Evolutionary conservation across 2,329 filamentous ascomycete species (phyloP), one percentile per base, ranked within the genome.

Genomic region (Dactylellina haptotyla): DNA sequence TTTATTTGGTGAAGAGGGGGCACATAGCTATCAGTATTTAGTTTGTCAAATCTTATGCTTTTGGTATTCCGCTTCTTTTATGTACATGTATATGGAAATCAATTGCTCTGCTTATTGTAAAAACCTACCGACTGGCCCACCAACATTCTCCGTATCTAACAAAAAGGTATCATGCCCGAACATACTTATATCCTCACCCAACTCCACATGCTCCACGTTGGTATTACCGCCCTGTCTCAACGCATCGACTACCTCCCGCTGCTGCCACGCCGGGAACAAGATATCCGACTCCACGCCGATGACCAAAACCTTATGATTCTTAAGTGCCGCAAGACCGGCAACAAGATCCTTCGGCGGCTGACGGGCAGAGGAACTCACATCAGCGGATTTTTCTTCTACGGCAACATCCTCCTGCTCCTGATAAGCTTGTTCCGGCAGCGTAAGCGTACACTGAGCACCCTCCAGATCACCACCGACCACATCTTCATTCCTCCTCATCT

Each of bases 121-220:
- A 80, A 99, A 99, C 77, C 86, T 86, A 78, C 88, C 88, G 50
- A 99, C 83, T 54, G 89, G 91, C 0, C 92, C 93, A 2, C 95
- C 95, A 54, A 99, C 92, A 77, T 97, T 90, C 82, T 97, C 89
- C 66, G 98, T 82, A 81, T 99, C 95, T 45, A 99, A 83, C 79
- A 99, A 81, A 80, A 99, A 99, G 0, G 94, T 98, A 80, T 99
- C 95, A 79, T 99, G 95, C 0, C 95, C 95, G 80, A 99, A 99
- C 78, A 96, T 82, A 78, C 93, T 97, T 81, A 95, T 87, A 82
- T 98, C 93, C 82, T 98, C 92, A 32, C 93, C 95, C 54, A 99
- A 83, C 83, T 99, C 95, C 12, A 95, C 87, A 81, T 99, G 93
- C 46, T 88, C 89, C 0, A 99, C 87, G 0, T 30, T 20, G 74